phyloP scores from a whole-genome alignment of 2,329 filamentous ascomycete species.

The Hymenoscyphus fructigenus region DNA sequence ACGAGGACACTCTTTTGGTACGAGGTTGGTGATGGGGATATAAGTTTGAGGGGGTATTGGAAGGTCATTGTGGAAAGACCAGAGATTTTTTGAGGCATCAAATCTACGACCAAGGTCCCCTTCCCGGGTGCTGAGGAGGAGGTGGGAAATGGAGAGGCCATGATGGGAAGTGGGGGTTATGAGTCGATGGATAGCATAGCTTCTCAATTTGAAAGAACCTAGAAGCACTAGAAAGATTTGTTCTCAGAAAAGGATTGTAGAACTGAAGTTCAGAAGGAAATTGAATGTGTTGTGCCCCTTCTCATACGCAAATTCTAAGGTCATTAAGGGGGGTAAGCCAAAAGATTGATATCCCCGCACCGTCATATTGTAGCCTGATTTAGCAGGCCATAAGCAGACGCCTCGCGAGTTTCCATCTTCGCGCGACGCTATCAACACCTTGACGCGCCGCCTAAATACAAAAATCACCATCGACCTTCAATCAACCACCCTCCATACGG shows the following conservation, averaged over 20 bases:
- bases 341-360: neutral
- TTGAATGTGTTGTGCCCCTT: neutral
- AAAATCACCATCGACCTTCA: conserved; percentile 2
- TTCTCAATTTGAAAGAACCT: neutral
- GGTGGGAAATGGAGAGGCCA: conserved; percentile 47
- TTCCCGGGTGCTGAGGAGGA: conserved; percentile 74
- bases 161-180: conserved; percentile 11
- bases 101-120: conserved; percentile 71
- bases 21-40: conserved; percentile 70
- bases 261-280: neutral
- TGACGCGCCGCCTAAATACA: conserved; percentile 20
- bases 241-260: neutral
- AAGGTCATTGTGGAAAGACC: conserved; percentile 75
- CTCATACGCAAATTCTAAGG: neutral
- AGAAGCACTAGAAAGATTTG: neutral
- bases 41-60: conserved; percentile 92
- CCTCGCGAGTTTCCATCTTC: conserved; percentile 6
- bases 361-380: neutral
- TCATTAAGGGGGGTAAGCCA: neutral
- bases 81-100: conserved; percentile 70
- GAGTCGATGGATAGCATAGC: neutral
- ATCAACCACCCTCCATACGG: conserved; percentile 14
- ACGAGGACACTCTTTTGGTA: conserved; percentile 70
- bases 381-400: neutral
- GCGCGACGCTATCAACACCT: conserved; percentile 19